phyloP scores from a whole-genome alignment of 1,284 basidiomycete genomes.

The Schizophyllum commune region DNA sequence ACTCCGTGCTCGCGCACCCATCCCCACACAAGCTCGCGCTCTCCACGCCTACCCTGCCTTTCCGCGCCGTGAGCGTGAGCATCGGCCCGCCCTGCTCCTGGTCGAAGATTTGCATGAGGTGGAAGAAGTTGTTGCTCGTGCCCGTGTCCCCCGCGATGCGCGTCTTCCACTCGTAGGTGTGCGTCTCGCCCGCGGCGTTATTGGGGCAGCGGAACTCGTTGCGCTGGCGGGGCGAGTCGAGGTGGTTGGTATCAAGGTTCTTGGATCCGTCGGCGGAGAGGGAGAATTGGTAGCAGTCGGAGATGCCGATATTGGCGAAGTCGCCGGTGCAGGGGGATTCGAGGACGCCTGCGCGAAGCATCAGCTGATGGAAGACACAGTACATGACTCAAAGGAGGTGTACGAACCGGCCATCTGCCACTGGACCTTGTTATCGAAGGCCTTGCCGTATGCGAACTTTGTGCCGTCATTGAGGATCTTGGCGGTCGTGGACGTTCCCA shows the following conservation, averaged over 20 bases:
- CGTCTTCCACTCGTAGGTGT: constrained; percentile 15
- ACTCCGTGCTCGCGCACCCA: constrained; percentile 5
- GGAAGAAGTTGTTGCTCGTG: constrained; percentile 15
- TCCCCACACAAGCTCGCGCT: constrained; percentile 4
- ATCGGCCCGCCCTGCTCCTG: constrained; percentile 8
- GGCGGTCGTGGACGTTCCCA: background rate
- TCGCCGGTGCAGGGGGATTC: constrained; percentile 12
- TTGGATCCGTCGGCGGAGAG: constrained; percentile 10
- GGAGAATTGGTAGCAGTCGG: constrained; percentile 14
- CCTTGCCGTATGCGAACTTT: background rate
- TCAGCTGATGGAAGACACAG: too few species aligned
- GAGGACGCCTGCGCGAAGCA: constrained; percentile 13
- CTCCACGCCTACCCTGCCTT: constrained; percentile 5
- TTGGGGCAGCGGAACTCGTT: constrained; percentile 15
- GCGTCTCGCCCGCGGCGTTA: constrained; percentile 7
- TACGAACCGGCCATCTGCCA: background rate
- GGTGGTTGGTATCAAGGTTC: constrained; percentile 14
- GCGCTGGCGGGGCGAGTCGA: constrained; percentile 16
- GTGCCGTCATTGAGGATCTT: background rate
- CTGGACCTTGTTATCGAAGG: background rate
- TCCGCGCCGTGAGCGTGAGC: constrained; percentile 9
- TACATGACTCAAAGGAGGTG: too few species aligned
- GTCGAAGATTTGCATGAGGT: constrained; percentile 16
- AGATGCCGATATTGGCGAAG: constrained; percentile 4
- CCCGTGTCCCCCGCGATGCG: constrained; percentile 12